phyloP scores from a whole-genome alignment of 1,139 yeast genomes.

The Komagataea norvegica region DNA sequence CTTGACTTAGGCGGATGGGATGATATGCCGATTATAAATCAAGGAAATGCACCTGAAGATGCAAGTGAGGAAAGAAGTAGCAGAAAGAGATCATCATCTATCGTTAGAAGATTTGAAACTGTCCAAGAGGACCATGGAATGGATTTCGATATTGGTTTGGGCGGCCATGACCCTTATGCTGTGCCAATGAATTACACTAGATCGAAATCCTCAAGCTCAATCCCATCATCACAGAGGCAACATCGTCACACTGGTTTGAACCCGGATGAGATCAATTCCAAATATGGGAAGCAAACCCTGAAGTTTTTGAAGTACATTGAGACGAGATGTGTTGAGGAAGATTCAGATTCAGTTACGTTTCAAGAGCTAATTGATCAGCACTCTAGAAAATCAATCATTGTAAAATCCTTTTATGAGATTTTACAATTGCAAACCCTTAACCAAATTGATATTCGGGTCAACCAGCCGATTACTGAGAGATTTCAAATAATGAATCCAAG shows the following conservation, averaged over 20 bases:
- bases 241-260: slow-evolving; percentile 3
- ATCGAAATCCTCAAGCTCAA: slow-evolving; percentile 1
- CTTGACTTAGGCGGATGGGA: slow-evolving; percentile 15
- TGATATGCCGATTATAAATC: background rate
- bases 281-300: slow-evolving; percentile 12
- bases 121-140: slow-evolving; percentile 15
- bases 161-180: slow-evolving; percentile 4
- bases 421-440: slow-evolving; percentile 35
- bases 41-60: background rate
- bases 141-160: slow-evolving; percentile 13
- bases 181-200: background rate
- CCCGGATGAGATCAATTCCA: slow-evolving; percentile 6
- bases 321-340: slow-evolving; percentile 18
- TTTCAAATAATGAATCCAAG: slow-evolving; percentile 6
- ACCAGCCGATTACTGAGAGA: background rate
- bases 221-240: background rate
- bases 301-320: slow-evolving; percentile 22
- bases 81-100: slow-evolving; percentile 18
- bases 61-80: slow-evolving; percentile 4
- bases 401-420: slow-evolving; percentile 37
- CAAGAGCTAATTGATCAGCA: slow-evolving; percentile 15
- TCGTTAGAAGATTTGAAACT: slow-evolving; percentile 15
- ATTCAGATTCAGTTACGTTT: slow-evolving; percentile 13
- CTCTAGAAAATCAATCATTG: slow-evolving; percentile 31
- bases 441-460: slow-evolving; percentile 9